Evolutionary conservation across 257 asterid species (phyloP), one percentile per base, ranked within the genome.

Genomic region (Nicotiana undulata): DNA sequence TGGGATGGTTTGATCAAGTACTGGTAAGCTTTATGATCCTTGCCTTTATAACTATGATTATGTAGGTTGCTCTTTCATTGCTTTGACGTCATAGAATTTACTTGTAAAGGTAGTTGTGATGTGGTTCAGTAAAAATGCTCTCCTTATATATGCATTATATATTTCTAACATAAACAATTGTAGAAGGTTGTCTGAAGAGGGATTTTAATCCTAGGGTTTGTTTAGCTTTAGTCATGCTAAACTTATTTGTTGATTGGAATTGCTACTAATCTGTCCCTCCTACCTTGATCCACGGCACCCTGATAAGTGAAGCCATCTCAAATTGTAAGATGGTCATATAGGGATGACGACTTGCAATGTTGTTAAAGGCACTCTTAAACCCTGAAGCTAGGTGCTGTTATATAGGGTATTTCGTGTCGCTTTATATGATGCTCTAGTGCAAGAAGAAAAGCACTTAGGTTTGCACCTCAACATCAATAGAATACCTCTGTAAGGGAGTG

Each of bases 1-100:
- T 96, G 99, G 99, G 99, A 96, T 86, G 99, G 98, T 88, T 88
- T 92, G 83, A 96, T 96, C 88, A 96, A 96, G 85, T 96, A 96
- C 93, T 96, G 99, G 99, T 92, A 87, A n/a, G 88, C 20, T 63
- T 79, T 86, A 81, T 40, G 13, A 75, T 84, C 77, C 79, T 76
- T 86, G 78, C 64, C 66, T 68, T 58, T 7, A 46, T 24, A 75
- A 70, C 49, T 44, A 44, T 70, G 77, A 61, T 79, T 70, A 12
- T 70, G 20, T 44, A 44, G 77, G 0, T 70, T 70, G 13, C 6
- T 13, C 22, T 70, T 22, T 70, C 22, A 70, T 40, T 70, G 77
- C 77, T 40, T 46, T 70, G 34, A 44, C 37, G 15, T 22, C 7
- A 1, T 70, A 44, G 37, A 40, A 49, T 49, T 46, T 72, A 46